Percentiles rank a stretch among this genome's conserved stretches.
Evolutionary conservation across 805 yeast species (phyloP).

Genomic region (Pichia nakasei): DNA sequence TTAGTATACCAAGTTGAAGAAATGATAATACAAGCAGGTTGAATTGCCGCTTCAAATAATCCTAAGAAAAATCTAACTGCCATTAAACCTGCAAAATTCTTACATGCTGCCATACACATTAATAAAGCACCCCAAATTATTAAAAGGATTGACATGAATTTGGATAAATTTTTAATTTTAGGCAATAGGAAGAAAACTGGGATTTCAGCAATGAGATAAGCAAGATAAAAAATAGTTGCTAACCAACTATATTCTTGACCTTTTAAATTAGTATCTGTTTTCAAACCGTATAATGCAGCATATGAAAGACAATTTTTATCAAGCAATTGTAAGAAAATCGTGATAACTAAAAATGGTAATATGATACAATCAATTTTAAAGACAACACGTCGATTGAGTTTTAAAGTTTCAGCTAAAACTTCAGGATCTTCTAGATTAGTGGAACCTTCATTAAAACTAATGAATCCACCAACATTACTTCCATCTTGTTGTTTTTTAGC

Average conservation of each 20-base stretch:
- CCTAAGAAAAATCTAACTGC: constrained; percentile 42
- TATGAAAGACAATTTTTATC: constrained; percentile 35
- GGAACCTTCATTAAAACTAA: background rate
- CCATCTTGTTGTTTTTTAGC: too few species aligned
- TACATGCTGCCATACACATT: constrained; percentile 37
- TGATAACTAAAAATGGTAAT: constrained; percentile 23
- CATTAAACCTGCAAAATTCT: constrained; percentile 35
- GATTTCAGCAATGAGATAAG: constrained; percentile 36
- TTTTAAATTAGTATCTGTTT: constrained; percentile 28
- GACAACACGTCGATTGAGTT: constrained; percentile 15
- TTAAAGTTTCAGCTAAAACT: constrained; percentile 11
- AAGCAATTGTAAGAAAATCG: constrained; percentile 22
- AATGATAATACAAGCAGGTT: constrained; percentile 27
- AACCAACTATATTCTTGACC: constrained; percentile 42
- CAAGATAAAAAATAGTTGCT: constrained; percentile 28
- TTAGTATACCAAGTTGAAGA: constrained; percentile 9
- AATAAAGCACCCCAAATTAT: constrained; percentile 38
- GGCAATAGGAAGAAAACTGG: constrained; percentile 37
- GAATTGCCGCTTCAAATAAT: constrained; percentile 23
- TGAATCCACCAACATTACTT: background rate
- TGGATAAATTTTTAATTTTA: constrained; percentile 16
- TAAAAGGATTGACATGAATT: constrained; percentile 29
- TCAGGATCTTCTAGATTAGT: constrained; percentile 8
- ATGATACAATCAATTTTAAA: constrained; percentile 18
- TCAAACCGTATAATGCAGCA: constrained; percentile 38